phyloP scores from a whole-genome alignment of 139 green algal species.

The Chlorella sp. region DNA sequence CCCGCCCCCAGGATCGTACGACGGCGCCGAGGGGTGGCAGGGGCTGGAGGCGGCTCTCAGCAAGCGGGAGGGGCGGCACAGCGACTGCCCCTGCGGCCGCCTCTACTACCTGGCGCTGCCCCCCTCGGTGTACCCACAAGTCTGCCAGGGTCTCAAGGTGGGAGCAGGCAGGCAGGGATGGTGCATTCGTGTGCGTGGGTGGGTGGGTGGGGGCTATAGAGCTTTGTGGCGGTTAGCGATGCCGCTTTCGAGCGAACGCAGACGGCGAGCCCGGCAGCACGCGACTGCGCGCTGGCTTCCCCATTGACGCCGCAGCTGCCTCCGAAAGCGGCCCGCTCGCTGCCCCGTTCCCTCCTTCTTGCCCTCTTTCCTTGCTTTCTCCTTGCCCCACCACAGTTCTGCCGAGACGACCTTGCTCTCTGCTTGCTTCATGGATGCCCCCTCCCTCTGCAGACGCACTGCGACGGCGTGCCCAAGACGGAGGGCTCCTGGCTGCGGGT shows the following conservation, averaged over 20 bases:
- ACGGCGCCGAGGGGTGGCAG: conserved; percentile 65
- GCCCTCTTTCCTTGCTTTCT: not conserved
- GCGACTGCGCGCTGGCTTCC: too few species aligned
- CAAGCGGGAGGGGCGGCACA: conserved; percentile 53
- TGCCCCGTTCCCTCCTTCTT: too few species aligned
- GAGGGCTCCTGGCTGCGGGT: conserved; percentile 56
- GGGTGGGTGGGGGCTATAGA: too few species aligned
- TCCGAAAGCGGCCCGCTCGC: too few species aligned
- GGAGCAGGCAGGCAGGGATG: not conserved
- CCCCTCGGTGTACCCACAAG: conserved; percentile 93
- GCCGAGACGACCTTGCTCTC: too few species aligned
- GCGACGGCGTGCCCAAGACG: conserved; percentile 2
- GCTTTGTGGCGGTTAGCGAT: too few species aligned
- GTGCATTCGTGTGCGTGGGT: not conserved
- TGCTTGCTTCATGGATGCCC: not conserved
- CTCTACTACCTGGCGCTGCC: conserved; percentile 98
- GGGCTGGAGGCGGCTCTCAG: conserved; percentile 52
- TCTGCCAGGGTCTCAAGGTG: conserved; percentile 53
- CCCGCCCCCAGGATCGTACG: conserved; percentile 59
- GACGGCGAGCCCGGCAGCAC: too few species aligned
- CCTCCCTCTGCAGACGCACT: conserved; percentile 31
- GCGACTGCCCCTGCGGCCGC: conserved; percentile 55
- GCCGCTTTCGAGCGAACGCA: too few species aligned
- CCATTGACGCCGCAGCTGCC: too few species aligned
- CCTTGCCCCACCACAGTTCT: too few species aligned